A percentile compares a stretch with the other conserved stretches of the same genome.
phyloP scores from a whole-genome alignment of 1,284 basidiomycete genomes.

The Ustilago sp. region DNA sequence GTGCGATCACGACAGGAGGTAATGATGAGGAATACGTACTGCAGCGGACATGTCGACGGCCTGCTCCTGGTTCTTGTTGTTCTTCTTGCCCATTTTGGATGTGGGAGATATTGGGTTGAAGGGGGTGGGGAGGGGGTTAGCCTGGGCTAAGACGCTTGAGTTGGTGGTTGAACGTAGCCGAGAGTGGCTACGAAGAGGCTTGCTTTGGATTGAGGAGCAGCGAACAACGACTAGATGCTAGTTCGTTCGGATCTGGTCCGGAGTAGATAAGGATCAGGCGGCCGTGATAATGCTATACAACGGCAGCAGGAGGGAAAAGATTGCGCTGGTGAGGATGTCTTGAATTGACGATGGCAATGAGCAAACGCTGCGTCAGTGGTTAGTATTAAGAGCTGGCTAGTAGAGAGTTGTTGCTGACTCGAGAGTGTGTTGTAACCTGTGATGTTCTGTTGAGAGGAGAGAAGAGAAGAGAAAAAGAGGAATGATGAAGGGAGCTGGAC shows the following conservation, averaged over 20 bases:
- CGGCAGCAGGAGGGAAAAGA: conserved; percentile 24
- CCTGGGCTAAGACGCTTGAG: conserved; percentile 42
- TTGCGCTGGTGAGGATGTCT: conserved; percentile 28
- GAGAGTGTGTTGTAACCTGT: conserved; percentile 24
- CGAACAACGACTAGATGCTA: conserved; percentile 41
- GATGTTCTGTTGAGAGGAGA: conserved; percentile 30
- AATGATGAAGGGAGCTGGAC: conserved; percentile 8
- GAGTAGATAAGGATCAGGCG: conserved; percentile 19
- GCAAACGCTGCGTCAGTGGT: conserved; percentile 45
- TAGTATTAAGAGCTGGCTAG: conserved; percentile 31
- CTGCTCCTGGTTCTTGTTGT: conserved; percentile 57
- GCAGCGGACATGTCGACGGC: conserved; percentile 42
- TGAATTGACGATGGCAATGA: conserved; percentile 23
- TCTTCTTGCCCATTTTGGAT: conserved; percentile 59
- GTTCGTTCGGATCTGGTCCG: conserved; percentile 37
- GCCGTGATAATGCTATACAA: conserved; percentile 26
- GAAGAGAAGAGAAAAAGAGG: conserved; percentile 16
- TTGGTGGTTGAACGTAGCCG: conserved; percentile 24
- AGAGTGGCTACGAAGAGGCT: conserved; percentile 28
- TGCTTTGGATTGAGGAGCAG: conserved; percentile 39
- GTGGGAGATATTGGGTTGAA: conserved; percentile 13
- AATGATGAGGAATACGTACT: conserved; percentile 30
- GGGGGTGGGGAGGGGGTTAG: conserved; percentile 17
- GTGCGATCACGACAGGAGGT: not conserved
- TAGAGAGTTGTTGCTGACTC: conserved; percentile 20